phyloP scores from a whole-genome alignment of 768 basidiomycete species.

The Collybia nuda region DNA sequence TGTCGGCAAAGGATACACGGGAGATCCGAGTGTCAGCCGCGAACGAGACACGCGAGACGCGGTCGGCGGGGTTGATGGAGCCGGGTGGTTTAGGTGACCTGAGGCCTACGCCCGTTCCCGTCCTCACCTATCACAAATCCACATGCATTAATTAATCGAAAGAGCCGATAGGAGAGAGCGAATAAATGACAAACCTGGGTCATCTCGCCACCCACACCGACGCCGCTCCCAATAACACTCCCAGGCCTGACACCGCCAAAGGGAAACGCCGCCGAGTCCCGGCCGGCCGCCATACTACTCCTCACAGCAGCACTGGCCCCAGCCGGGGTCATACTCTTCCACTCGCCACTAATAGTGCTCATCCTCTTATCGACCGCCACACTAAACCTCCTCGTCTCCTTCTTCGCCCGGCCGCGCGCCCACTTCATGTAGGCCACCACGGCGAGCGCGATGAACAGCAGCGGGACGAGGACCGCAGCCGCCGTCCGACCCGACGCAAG shows the following conservation, averaged over 20 bases:
- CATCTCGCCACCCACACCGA: slow-evolving; percentile 28
- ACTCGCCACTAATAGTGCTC: slow-evolving; percentile 77
- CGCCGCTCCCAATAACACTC: slow-evolving; percentile 43
- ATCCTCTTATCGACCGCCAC: slow-evolving; percentile 78
- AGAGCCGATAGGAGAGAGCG: too few species aligned
- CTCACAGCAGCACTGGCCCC: slow-evolving; percentile 78
- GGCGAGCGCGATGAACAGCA: slow-evolving; percentile 50
- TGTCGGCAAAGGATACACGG: slow-evolving; percentile 36
- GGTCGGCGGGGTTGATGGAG: slow-evolving; percentile 36
- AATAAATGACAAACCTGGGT: slow-evolving; percentile 20
- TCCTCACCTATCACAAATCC: slow-evolving; percentile 38
- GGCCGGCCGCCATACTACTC: slow-evolving; percentile 48
- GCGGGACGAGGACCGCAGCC: slow-evolving; percentile 68
- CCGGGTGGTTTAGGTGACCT: slow-evolving; percentile 47
- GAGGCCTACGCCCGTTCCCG: slow-evolving; percentile 46
- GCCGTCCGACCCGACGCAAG: slow-evolving; percentile 52
- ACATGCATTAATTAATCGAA: too few species aligned
- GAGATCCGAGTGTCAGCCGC: slow-evolving; percentile 51
- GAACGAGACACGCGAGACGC: slow-evolving; percentile 67
- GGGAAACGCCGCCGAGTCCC: slow-evolving; percentile 49
- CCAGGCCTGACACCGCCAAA: slow-evolving; percentile 57
- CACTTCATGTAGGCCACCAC: slow-evolving; percentile 50
- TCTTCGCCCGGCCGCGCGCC: slow-evolving; percentile 46
- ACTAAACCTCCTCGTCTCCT: slow-evolving; percentile 59
- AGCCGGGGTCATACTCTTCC: slow-evolving; percentile 69